Percentiles rank a stretch among this genome's conserved stretches.
Evolutionary conservation across 1,284 basidiomycete genomes (phyloP).

Genomic region (Marasmius tenuissimus): DNA sequence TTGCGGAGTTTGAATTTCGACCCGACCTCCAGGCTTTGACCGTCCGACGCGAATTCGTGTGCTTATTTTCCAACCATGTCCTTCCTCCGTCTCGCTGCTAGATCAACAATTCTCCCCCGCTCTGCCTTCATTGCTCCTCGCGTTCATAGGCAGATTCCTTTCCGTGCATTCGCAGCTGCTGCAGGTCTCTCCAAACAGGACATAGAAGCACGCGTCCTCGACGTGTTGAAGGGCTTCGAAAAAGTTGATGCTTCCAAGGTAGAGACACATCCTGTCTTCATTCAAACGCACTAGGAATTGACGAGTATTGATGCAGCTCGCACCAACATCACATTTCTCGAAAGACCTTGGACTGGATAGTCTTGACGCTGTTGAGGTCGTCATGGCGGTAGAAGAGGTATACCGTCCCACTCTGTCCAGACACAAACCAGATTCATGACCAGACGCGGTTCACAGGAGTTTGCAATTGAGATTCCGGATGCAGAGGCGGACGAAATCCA

Average conservation of each 20-base stretch:
- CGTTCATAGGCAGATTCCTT: constrained; percentile 23
- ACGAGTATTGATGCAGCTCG: constrained; percentile 53
- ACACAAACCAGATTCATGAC: constrained; percentile 8
- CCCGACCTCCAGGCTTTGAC: neutral
- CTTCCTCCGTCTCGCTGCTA: constrained; percentile 47
- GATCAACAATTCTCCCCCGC: constrained; percentile 39
- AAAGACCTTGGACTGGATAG: constrained; percentile 95
- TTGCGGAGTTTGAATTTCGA: neutral
- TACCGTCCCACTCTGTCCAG: neutral
- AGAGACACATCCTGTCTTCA: constrained; percentile 13
- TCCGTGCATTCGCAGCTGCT: constrained; percentile 74
- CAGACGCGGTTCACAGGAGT: constrained; percentile 55
- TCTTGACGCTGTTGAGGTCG: constrained; percentile 96
- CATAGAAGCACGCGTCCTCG: constrained; percentile 82
- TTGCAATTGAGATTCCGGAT: constrained; percentile 93
- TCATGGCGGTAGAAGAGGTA: constrained; percentile 99
- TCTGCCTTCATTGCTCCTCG: constrained; percentile 26
- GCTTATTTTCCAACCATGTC: constrained; percentile 37
- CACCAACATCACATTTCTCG: constrained; percentile 75
- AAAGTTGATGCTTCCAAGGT: constrained; percentile 91
- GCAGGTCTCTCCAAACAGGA: constrained; percentile 73
- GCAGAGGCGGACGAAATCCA: constrained; percentile 98
- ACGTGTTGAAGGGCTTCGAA: constrained; percentile 93
- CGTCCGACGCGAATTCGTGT: neutral
- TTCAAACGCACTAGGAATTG: constrained; percentile 12